Conservation (phyloP, 352 stramenopile species). For the Globisporangium carolinianum region DNA sequence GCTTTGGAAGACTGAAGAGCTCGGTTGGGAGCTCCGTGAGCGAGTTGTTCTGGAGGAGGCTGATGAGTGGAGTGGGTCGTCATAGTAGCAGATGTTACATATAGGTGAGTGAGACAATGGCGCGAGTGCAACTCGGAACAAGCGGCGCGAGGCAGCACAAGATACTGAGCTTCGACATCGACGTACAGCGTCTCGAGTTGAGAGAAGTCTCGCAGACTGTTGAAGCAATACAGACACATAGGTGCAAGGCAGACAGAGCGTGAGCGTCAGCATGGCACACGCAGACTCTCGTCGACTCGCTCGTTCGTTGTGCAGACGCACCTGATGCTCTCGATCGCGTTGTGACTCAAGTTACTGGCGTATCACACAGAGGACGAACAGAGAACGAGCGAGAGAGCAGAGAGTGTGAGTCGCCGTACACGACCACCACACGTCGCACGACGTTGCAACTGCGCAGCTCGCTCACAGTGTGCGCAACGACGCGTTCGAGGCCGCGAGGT, state of each 20-base stretch:
- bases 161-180: no score
- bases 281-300: no score
- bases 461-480: constrained; percentile 8
- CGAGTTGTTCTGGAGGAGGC: constrained; percentile 18
- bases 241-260: no score
- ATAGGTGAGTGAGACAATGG: neutral
- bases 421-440: no score
- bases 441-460: neutral
- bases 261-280: no score
- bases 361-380: neutral
- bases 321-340: constrained; percentile 8
- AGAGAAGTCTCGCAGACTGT: constrained; percentile 6
- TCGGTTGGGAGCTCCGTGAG: constrained; percentile 10
- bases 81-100: neutral
- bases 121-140: no score
- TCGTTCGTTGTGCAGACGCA: neutral
- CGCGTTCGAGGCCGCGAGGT: neutral
- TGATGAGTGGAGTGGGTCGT: neutral
- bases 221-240: no score
- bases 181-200: constrained; percentile 16
- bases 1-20: constrained; percentile 12
- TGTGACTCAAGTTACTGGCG: constrained; percentile 11
- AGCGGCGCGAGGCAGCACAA: no score
- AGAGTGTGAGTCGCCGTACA: neutral
- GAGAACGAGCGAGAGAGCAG: neutral